Base-by-base conservation (phyloP, 805 yeast genomes). In the Lipomyces lipofer region DNA sequence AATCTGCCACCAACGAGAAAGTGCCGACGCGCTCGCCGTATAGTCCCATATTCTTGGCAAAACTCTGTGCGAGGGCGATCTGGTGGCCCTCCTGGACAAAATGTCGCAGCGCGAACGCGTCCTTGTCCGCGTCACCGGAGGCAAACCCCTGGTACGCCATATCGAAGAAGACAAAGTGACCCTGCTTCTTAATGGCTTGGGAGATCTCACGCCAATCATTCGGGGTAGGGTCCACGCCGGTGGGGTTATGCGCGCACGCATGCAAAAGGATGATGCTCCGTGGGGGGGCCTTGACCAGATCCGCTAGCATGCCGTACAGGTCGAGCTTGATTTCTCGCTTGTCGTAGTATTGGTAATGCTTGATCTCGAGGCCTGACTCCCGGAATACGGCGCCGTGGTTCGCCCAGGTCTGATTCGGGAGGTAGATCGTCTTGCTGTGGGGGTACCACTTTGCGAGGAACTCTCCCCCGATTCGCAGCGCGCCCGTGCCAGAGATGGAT, bases 241-340 rank as follows among this genome's bases (percentile, higher is more conserved):
- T 92, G 51, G 98, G 98, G 76, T 91, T 92, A 75, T 91, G 97
- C 66, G 97, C 94, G 69, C 97, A 90, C 7, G 96, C 96, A 71
- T 91, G 98, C 57, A 91, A 78, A 52, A 91, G 76, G 21, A 90
- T 84, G 49, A 82, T 79, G 21, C 85, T 75, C 25, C 86, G 88
- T 30, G 73, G 73, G 28, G 79, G 79, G 36, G 84, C 83, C 32
- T 70, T 66, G 22, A 74, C 64, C 45, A 90, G 71, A 49, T 88
- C 87, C 30, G 69, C 69, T 48, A 86, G 67, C 75, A 89, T 75
- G 45, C 84, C 83, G 25, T 77, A 83, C 59, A 83, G 74, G 69
- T 86, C 86, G 58, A 91, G 75, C 12, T 79, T 78, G 66, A 86
- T 86, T 62, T 77, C 78, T 49, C 70, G 56, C 59, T 75, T 72